Evolutionary conservation across 805 yeast genomes (phyloP), one percentile per base, ranked within the genome.

Genomic region (Naumovozyma baii): DNA sequence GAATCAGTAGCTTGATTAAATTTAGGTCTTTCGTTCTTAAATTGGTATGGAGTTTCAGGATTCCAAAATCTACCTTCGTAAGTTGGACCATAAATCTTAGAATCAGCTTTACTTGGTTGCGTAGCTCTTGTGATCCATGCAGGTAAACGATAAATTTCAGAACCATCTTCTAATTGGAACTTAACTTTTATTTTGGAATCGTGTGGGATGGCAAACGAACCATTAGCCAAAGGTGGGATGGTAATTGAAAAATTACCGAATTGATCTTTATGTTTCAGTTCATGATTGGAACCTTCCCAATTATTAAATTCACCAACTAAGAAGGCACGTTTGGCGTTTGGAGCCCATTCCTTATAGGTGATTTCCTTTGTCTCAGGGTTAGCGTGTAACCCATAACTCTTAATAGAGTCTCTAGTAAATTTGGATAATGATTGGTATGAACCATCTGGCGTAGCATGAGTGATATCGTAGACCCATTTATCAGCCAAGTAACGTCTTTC

Each of bases 61-160:
- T 90, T 84, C 97, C 97, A 90, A 61, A 85, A 90, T 39, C 94
- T 69, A 5, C 90, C 94, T 48, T 92, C 96, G 57, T 83, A 90
- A 33, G 72, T 56, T 13, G 62, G 61, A 5, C 65, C 65, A 34
- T 40, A 57, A 5, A 64, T 56, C 40, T 69, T 66, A 45, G 59
- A 52, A 39, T 68, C 45, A 57, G 71, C 78, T 40, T 70, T 73
- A 16, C 74, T 69, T 2, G 87, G 82, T 51, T 77, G 82, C 2
- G 92, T 83, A 9, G 95, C 95, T 39, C 96, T 69, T 18, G 69
- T 68, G 41, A 80, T 77, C 90, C 96, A 92, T 1, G 95, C 94
- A 32, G 96, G 95, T 39, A 90, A 64, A 36, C 97, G 69, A 48
- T 82, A 90, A 18, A 88, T 64, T 31, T 72, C 66, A 42, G 80